Conservation (phyloP, 2,329 filamentous ascomycete species). For the Aspergillus ochraceoroseus region DNA sequence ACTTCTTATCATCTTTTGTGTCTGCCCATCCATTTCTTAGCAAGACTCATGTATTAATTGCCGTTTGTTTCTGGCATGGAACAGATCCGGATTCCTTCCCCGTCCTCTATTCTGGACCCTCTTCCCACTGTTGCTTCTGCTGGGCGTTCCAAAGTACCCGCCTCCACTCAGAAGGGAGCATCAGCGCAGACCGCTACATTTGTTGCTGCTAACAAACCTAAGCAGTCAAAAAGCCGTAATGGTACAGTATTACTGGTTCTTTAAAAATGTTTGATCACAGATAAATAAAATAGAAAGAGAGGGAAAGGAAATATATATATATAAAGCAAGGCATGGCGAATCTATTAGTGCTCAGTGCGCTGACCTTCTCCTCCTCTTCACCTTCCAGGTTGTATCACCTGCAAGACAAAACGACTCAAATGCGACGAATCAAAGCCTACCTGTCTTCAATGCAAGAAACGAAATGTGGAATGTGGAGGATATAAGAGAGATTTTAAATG, state of each 20-base stretch:
- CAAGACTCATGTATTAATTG: slow-evolving; percentile 16
- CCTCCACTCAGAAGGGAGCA: slow-evolving; percentile 23
- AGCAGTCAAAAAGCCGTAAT: slow-evolving; percentile 71
- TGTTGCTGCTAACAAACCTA: slow-evolving; percentile 50
- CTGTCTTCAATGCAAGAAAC: slow-evolving; percentile 61
- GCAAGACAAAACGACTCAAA: slow-evolving; percentile 68
- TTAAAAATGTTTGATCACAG: slow-evolving; percentile 10
- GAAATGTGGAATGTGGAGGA: slow-evolving; percentile 62
- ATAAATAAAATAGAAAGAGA: slow-evolving; percentile 8
- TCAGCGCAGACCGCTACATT: slow-evolving; percentile 9
- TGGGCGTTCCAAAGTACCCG: slow-evolving; percentile 27
- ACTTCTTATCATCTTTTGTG: not conserved
- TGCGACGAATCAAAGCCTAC: slow-evolving; percentile 68
- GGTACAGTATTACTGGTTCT: slow-evolving; percentile 48
- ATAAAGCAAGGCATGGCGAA: slow-evolving; percentile 6
- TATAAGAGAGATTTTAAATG: slow-evolving; percentile 75
- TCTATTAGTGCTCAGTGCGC: slow-evolving; percentile 22
- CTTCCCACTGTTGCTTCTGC: slow-evolving; percentile 23
- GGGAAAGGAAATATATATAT: slow-evolving; percentile 6
- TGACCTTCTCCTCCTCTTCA: slow-evolving; percentile 27
- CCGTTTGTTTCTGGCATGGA: slow-evolving; percentile 46
- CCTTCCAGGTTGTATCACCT: slow-evolving; percentile 62
- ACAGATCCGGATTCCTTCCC: slow-evolving; percentile 57
- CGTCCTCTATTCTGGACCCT: slow-evolving; percentile 50
- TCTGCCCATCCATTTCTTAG: too few species aligned